Percentiles rank a stretch among this genome's conserved stretches.
Conservation (phyloP, 2,329 filamentous ascomycete genomes). For the Trichoderma asperellum region DNA sequence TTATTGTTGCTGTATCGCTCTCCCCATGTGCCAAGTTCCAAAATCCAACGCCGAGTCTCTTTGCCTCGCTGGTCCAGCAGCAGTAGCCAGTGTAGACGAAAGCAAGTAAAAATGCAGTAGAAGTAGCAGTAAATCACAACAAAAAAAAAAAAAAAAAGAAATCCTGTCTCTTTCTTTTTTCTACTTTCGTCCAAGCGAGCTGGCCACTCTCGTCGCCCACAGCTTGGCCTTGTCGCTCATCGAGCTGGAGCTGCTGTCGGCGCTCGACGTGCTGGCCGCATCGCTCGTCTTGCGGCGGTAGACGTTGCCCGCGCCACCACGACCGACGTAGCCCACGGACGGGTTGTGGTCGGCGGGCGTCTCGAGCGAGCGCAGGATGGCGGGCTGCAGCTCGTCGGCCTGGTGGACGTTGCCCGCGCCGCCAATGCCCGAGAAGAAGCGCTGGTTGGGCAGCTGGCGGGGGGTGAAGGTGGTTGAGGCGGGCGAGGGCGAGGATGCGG, state of each 20-base stretch:
- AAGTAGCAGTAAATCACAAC: too few species aligned
- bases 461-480: constrained; percentile 52
- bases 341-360: constrained; percentile 46
- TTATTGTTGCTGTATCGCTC: neutral
- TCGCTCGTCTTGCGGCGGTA: constrained; percentile 57
- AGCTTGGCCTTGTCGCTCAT: constrained; percentile 40
- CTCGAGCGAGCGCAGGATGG: constrained; percentile 50
- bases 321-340: constrained; percentile 64
- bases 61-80: neutral
- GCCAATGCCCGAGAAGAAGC: constrained; percentile 69
- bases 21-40: neutral
- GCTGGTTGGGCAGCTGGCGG: constrained; percentile 40
- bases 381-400: constrained; percentile 36
- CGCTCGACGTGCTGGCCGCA: constrained; percentile 37
- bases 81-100: neutral
- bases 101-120: neutral
- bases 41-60: neutral
- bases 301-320: constrained; percentile 66
- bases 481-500: constrained; percentile 39
- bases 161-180: neutral
- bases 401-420: constrained; percentile 67
- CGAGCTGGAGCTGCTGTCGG: constrained; percentile 47
- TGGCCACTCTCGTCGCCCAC: constrained; percentile 42
- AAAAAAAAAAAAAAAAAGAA: too few species aligned
- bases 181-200: constrained; percentile 41